A percentile compares a stretch with the other conserved stretches of the same genome.
Conservation (phyloP, 768 basidiomycete genomes). For the Tylopilus balloui region DNA sequence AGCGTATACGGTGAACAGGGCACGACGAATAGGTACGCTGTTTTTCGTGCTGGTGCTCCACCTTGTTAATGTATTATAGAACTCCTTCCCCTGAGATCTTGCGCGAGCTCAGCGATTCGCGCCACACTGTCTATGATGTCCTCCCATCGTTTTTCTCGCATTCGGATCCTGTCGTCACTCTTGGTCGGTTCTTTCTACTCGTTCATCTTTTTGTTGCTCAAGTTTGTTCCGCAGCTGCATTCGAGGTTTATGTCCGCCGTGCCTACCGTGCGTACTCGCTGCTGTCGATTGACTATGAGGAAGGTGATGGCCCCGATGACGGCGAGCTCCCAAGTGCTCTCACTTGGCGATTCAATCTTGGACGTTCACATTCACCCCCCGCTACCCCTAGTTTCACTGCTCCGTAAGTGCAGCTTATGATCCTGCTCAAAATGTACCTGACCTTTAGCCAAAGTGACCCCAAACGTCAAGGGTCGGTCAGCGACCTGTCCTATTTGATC, state of each 20-base stretch:
- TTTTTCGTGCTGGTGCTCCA: background rate
- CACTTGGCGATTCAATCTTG: conserved; percentile 95
- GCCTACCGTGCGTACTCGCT: conserved; percentile 93
- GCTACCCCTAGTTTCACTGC: conserved; percentile 65
- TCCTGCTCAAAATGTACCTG: background rate
- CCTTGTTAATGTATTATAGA: conserved; percentile 36
- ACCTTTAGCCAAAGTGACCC: conserved; percentile 42
- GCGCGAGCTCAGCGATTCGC: conserved; percentile 90
- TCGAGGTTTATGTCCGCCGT: conserved; percentile 94
- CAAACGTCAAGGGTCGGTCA: conserved; percentile 86
- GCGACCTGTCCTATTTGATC: conserved; percentile 92
- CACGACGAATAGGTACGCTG: conserved; percentile 49
- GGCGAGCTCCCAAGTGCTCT: conserved; percentile 77
- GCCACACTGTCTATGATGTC: conserved; percentile 96
- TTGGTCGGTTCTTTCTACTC: conserved; percentile 50
- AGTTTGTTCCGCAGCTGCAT: conserved; percentile 57
- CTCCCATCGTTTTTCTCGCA: conserved; percentile 94
- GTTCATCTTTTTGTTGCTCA: background rate
- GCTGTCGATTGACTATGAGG: conserved; percentile 90
- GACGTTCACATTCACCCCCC: conserved; percentile 81
- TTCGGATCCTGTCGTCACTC: conserved; percentile 73
- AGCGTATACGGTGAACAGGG: conserved; percentile 88
- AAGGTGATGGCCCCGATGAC: conserved; percentile 81
- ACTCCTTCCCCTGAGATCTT: conserved; percentile 82
- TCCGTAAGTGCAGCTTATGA: conserved; percentile 20